phyloP scores from a whole-genome alignment of 2,329 filamentous ascomycete species.

The Alternaria dauci region DNA sequence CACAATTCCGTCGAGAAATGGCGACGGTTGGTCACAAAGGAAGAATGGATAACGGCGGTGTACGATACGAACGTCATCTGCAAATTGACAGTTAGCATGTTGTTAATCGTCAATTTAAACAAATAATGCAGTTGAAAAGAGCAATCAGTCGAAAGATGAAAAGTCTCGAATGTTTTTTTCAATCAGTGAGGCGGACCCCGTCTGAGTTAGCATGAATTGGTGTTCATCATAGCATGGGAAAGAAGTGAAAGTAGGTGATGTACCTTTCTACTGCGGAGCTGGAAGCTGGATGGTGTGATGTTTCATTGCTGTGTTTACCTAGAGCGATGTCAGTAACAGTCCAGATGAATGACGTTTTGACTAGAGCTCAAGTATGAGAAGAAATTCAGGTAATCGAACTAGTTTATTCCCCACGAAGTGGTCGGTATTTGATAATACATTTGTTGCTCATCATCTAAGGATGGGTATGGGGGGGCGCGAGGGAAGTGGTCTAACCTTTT shows the following conservation, averaged over 20 bases:
- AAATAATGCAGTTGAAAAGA: constrained; percentile 1
- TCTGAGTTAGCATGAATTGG: constrained; percentile 52
- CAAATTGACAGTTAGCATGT: constrained; percentile 13
- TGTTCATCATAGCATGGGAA: constrained; percentile 44
- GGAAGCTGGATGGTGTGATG: not conserved
- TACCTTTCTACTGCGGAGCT: constrained; percentile 18
- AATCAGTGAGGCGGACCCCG: constrained; percentile 45
- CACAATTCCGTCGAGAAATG: not conserved
- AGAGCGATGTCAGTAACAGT: constrained; percentile 23
- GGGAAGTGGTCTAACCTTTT: constrained; percentile 28
- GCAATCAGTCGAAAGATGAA: constrained; percentile 53
- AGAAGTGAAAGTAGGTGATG: constrained; percentile 11
- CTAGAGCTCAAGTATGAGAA: constrained; percentile 11
- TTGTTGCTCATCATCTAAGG: constrained; percentile 48
- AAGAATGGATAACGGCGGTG: not conserved
- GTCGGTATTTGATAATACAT: constrained; percentile 54
- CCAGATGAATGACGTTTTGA: not conserved
- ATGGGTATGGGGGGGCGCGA: constrained; percentile 1
- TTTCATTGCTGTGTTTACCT: constrained; percentile 9
- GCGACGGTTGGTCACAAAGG: not conserved
- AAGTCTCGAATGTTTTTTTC: constrained; percentile 47
- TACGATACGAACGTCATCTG: not conserved
- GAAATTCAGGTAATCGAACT: constrained; percentile 52
- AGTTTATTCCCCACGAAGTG: constrained; percentile 47
- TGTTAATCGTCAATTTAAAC: not conserved